These are phyloP conservation scores for Coemansia sp. DNA, from an alignment of 192 early-diverging fungal species.

Conservation along the genomic window DNA sequence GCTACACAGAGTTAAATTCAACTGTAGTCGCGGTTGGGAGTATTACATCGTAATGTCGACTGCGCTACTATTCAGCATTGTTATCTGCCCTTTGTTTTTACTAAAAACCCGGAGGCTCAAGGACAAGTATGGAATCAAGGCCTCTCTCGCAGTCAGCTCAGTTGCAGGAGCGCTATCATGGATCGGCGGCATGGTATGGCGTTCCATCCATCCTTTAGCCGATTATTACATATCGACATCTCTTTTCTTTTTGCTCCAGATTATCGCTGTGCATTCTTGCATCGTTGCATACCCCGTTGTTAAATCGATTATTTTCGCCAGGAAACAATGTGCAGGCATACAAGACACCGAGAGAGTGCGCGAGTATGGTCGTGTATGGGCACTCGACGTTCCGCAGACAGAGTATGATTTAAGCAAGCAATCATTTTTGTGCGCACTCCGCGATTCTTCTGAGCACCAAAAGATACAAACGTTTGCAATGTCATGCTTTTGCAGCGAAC, in stretches of 20 bases:
- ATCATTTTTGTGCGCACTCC: slow-evolving; percentile 25
- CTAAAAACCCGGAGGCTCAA: slow-evolving; percentile 13
- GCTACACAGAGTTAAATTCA: slow-evolving; percentile 14
- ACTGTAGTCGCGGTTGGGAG: slow-evolving; percentile 25
- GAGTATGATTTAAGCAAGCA: slow-evolving; percentile 20
- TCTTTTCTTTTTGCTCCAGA: slow-evolving; percentile 16
- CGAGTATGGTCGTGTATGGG: slow-evolving; percentile 14
- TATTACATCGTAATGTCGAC: not conserved
- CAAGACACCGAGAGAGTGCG: slow-evolving; percentile 1
- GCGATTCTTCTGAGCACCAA: slow-evolving; percentile 22
- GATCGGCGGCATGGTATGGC: slow-evolving; percentile 16
- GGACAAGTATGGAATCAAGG: slow-evolving; percentile 34
- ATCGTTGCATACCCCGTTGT: slow-evolving; percentile 15
- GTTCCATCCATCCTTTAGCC: not conserved
- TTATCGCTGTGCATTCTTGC: slow-evolving; percentile 20
- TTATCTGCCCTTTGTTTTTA: slow-evolving; percentile 13
- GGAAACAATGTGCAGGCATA: not conserved
- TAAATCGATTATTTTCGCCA: slow-evolving; percentile 10
- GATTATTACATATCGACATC: slow-evolving; percentile 14
- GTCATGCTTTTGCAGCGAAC: slow-evolving; percentile 36
- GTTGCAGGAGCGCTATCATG: slow-evolving; percentile 11
- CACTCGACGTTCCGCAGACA: slow-evolving; percentile 10
- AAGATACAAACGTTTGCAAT: slow-evolving; percentile 19
- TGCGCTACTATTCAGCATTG: not conserved
- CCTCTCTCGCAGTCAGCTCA: slow-evolving; percentile 17